These are phyloP conservation scores for Phytophthora megakarya DNA, from an alignment of 352 stramenopile species.

Conservation along the genomic window DNA sequence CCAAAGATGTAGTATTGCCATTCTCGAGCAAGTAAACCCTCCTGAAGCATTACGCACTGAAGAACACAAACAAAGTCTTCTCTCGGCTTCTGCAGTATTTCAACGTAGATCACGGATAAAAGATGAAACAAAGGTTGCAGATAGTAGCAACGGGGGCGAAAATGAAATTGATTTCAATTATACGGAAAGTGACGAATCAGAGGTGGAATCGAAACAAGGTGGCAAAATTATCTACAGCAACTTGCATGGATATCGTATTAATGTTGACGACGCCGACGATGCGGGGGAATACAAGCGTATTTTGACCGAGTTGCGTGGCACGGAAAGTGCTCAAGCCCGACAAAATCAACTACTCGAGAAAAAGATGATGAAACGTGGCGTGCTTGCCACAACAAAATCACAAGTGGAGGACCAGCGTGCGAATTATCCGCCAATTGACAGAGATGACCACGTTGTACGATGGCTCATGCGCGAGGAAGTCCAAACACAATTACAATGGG, in stretches of 20 bases:
- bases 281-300: conserved; percentile 76
- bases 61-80: conserved; percentile 47
- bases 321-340: conserved; percentile 39
- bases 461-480: conserved; percentile 57
- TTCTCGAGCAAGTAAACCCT: conserved; percentile 41
- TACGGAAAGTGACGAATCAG: conserved; percentile 11
- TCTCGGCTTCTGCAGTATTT: conserved; percentile 34
- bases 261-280: conserved; percentile 64
- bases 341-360: conserved; percentile 40
- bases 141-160: not conserved
- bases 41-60: conserved; percentile 32
- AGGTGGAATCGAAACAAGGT: conserved; percentile 9
- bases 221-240: conserved; percentile 75
- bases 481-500: conserved; percentile 55
- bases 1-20: conserved; percentile 11
- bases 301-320: conserved; percentile 63
- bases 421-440: conserved; percentile 38
- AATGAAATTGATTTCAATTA: not conserved
- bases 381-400: conserved; percentile 24
- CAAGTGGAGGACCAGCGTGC: conserved; percentile 64
- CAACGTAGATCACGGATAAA: conserved; percentile 20
- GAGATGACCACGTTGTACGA: conserved; percentile 45
- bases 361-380: conserved; percentile 33
- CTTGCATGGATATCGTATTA: conserved; percentile 79
- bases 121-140: not conserved